These are phyloP conservation scores for Gremmenia infestans DNA, from an alignment of 2,329 filamentous ascomycete genomes.

Conservation along the genomic window DNA sequence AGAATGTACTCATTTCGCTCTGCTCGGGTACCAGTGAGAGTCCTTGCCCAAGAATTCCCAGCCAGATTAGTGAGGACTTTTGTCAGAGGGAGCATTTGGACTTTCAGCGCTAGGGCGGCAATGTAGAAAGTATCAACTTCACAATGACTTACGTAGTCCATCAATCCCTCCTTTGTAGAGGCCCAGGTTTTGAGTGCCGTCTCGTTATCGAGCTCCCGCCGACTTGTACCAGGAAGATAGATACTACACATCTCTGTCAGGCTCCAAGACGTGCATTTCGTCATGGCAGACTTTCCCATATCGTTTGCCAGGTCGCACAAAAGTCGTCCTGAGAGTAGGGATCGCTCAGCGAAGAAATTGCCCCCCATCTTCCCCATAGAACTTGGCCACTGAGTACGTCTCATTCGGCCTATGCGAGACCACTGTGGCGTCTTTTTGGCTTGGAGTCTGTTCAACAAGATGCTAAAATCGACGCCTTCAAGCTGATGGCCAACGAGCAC, in stretches of 20 bases:
- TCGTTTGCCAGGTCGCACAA: constrained; percentile 95
- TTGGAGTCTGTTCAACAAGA: constrained; percentile 78
- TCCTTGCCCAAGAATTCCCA: constrained; percentile 97
- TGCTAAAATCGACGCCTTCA: constrained; percentile 95
- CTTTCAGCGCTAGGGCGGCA: constrained; percentile 78
- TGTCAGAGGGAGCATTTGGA: constrained; percentile 88
- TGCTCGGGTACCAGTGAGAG: constrained; percentile 88
- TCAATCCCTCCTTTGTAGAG: constrained; percentile 72
- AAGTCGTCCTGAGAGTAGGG: constrained; percentile 81
- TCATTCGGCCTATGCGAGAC: constrained; percentile 86
- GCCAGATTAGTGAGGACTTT: constrained; percentile 95
- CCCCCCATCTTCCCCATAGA: constrained; percentile 81
- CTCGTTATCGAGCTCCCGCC: constrained; percentile 86
- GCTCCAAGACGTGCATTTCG: constrained; percentile 96
- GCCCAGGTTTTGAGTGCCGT: constrained; percentile 83
- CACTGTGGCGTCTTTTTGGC: constrained; percentile 91
- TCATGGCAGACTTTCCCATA: constrained; percentile 94
- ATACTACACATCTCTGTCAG: constrained; percentile 95
- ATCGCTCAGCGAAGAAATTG: constrained; percentile 89
- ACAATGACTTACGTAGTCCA: constrained; percentile 91
- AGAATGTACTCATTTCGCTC: constrained; percentile 99
- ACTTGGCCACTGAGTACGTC: constrained; percentile 79
- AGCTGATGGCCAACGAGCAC: constrained; percentile 90
- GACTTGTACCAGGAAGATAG: constrained; percentile 62
- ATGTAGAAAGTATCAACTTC: constrained; percentile 96